Conservation (phyloP, 2,329 filamentous ascomycete species). For the Claviceps sp. region DNA sequence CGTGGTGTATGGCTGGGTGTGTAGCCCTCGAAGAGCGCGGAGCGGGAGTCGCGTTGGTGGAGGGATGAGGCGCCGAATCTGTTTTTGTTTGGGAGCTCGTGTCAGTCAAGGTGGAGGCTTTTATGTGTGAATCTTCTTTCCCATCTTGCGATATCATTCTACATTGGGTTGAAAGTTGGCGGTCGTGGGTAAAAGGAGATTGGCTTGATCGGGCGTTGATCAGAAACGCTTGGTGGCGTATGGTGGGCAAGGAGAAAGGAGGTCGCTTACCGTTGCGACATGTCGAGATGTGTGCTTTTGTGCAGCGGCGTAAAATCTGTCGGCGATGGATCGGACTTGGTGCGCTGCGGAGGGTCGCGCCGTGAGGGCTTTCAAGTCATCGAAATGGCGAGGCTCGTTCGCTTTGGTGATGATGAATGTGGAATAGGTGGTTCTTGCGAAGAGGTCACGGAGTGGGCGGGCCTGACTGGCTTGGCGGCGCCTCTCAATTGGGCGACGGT, state of each 20-base stretch:
- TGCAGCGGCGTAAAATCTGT: background rate
- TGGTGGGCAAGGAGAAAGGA: background rate
- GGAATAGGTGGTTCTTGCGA: slow-evolving; percentile 9
- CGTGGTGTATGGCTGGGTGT: slow-evolving; percentile 31
- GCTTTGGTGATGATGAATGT: background rate
- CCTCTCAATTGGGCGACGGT: background rate
- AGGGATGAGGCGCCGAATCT: slow-evolving; percentile 57
- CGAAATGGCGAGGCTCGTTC: background rate
- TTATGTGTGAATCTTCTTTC: background rate
- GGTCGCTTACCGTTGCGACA: slow-evolving; percentile 22
- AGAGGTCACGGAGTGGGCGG: background rate
- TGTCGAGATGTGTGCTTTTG: slow-evolving; percentile 6
- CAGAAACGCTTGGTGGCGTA: background rate
- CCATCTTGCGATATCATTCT: no score
- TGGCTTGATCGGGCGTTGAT: background rate
- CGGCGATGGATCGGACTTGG: background rate
- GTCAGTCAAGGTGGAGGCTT: background rate
- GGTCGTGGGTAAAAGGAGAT: background rate
- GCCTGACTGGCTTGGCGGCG: background rate
- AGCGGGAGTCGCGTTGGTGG: slow-evolving; percentile 61
- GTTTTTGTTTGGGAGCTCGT: background rate
- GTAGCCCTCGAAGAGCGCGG: slow-evolving; percentile 65
- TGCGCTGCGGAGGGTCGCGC: background rate
- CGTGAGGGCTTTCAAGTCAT: background rate
- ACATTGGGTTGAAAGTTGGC: background rate